phyloP scores from a whole-genome alignment of 2,329 filamentous ascomycete genomes.

The Cryphonectria nitschkei region DNA sequence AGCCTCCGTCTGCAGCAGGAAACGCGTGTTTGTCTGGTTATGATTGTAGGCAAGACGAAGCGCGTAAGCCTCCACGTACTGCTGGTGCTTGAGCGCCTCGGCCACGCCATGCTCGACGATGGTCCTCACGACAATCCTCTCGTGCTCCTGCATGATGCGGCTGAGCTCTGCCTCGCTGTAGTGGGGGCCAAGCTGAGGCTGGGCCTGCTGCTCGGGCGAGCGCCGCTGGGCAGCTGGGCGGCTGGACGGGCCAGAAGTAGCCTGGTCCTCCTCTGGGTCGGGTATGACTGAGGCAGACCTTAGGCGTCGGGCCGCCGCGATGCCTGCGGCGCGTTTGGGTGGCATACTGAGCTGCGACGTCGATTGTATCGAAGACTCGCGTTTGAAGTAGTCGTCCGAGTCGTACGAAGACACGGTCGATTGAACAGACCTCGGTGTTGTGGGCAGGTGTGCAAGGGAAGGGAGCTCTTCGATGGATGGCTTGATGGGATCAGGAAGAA shows the following conservation, averaged over 20 bases:
- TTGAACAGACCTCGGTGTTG: slow-evolving; percentile 23
- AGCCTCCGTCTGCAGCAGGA: slow-evolving; percentile 61
- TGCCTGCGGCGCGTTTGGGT: neutral
- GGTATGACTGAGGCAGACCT: slow-evolving; percentile 14
- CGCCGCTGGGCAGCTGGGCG: too few relatives aligned
- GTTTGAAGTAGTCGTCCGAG: slow-evolving; percentile 27
- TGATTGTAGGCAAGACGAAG: slow-evolving; percentile 65
- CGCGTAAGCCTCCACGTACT: slow-evolving; percentile 66
- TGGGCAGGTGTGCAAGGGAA: slow-evolving; percentile 19
- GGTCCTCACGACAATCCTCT: slow-evolving; percentile 51
- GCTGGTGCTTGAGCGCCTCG: slow-evolving; percentile 58
- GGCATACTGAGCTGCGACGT: slow-evolving; percentile 21
- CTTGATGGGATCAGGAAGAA: slow-evolving; percentile 27
- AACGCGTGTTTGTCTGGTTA: slow-evolving; percentile 52
- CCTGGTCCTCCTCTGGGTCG: slow-evolving; percentile 3
- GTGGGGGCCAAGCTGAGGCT: slow-evolving; percentile 20
- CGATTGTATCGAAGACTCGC: slow-evolving; percentile 25
- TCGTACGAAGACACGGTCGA: slow-evolving; percentile 27
- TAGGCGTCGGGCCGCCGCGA: neutral
- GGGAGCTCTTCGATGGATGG: slow-evolving; percentile 25
- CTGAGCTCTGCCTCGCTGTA: slow-evolving; percentile 20
- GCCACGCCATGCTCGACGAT: slow-evolving; percentile 62
- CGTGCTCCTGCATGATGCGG: slow-evolving; percentile 22
- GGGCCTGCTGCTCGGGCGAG: too few relatives aligned
- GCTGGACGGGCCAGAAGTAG: slow-evolving; percentile 6